Conservation (phyloP, 192 early-diverging fungal species). For the Gonapodya sp. region DNA sequence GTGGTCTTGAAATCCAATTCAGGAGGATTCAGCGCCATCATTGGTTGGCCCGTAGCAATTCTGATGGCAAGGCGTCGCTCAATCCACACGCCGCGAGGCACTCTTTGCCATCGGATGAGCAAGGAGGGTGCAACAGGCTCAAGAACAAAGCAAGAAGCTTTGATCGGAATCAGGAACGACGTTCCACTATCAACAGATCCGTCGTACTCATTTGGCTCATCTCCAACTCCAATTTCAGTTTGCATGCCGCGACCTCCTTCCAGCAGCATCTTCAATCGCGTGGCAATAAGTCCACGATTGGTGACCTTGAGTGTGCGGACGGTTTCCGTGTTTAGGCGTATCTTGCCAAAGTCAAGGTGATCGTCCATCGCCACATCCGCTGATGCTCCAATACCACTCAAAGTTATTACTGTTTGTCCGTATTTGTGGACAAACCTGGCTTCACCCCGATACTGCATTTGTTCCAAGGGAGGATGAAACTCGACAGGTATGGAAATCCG, state of each 20-base stretch:
- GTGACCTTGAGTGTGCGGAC: constrained; percentile 25
- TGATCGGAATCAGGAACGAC: constrained; percentile 26
- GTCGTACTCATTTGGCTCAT: constrained; percentile 46
- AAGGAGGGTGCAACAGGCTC: constrained; percentile 21
- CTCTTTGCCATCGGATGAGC: constrained; percentile 31
- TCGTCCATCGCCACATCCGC: constrained; percentile 39
- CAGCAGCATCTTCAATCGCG: constrained; percentile 8
- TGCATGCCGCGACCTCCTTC: neutral
- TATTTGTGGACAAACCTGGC: constrained; percentile 44
- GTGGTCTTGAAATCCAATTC: constrained; percentile 54
- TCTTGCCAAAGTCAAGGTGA: constrained; percentile 38
- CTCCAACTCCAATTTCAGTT: constrained; percentile 13
- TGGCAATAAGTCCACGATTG: constrained; percentile 44
- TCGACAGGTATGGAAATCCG: constrained; percentile 40
- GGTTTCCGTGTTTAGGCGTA: constrained; percentile 34
- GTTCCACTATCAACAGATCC: constrained; percentile 35
- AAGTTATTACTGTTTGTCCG: constrained; percentile 26
- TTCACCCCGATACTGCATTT: constrained; percentile 44
- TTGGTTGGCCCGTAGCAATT: constrained; percentile 42
- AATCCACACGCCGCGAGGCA: constrained; percentile 37
- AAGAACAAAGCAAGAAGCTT: constrained; percentile 34
- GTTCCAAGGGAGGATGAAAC: constrained; percentile 48
- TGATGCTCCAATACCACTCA: constrained; percentile 48
- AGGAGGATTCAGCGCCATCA: constrained; percentile 36
- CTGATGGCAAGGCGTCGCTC: constrained; percentile 27